Conservation (phyloP, 1,139 yeast species). For the Pichia sp. region DNA sequence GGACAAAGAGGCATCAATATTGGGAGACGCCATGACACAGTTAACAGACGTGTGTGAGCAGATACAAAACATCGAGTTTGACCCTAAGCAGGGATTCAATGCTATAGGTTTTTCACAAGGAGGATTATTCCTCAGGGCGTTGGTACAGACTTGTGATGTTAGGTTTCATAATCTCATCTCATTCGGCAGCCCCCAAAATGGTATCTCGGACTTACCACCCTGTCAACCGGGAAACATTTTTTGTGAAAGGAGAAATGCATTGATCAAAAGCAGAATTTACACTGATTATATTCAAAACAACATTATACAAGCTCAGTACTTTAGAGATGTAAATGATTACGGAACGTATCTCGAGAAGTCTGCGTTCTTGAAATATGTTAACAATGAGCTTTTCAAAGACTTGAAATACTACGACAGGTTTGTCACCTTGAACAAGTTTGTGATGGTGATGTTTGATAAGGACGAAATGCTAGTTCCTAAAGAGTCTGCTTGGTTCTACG, state of each 20-base stretch:
- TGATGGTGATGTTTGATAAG: conserved; percentile 53
- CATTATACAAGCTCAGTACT: conserved; percentile 72
- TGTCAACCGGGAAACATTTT: conserved; percentile 56
- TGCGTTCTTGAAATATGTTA: conserved; percentile 51
- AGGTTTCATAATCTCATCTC: conserved; percentile 56
- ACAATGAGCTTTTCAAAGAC: conserved; percentile 49
- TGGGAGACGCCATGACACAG: conserved; percentile 57
- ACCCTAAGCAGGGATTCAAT: conserved; percentile 51
- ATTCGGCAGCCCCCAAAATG: conserved; percentile 82
- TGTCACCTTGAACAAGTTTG: conserved; percentile 44
- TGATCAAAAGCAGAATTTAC: conserved; percentile 63
- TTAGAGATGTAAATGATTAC: conserved; percentile 45
- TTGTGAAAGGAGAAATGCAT: conserved; percentile 52
- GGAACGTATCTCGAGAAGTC: conserved; percentile 29
- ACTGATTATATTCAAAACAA: conserved; percentile 50
- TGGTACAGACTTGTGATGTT: conserved; percentile 54
- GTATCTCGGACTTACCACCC: conserved; percentile 64
- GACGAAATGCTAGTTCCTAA: conserved; percentile 72
- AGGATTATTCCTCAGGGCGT: conserved; percentile 65
- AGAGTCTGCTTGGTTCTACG: conserved; percentile 66
- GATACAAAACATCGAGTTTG: conserved; percentile 22
- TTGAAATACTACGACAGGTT: conserved; percentile 41
- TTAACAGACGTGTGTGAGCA: conserved; percentile 35
- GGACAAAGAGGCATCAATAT: conserved; percentile 53
- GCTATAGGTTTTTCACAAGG: conserved; percentile 84